Evolutionary conservation across 1,139 yeast genomes (phyloP).

Genomic region (Sugiyamaella grinbergsii): DNA sequence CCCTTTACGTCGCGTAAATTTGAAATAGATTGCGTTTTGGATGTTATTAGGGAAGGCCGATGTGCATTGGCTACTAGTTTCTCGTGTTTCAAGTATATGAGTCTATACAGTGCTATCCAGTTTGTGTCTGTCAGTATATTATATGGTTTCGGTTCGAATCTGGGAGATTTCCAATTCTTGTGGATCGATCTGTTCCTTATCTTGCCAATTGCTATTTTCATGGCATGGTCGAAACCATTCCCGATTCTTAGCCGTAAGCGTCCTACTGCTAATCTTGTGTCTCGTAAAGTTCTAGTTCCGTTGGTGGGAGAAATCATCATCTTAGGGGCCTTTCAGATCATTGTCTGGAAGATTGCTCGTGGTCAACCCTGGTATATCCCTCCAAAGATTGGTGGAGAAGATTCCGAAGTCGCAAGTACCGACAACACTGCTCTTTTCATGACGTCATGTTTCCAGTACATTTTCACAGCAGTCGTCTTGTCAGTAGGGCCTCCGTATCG

Average conservation of each 20-base stretch:
- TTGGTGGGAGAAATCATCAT: constrained; percentile 70
- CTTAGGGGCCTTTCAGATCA: constrained; percentile 63
- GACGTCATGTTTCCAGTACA: constrained; percentile 84
- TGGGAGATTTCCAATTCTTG: constrained; percentile 96
- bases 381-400: constrained; percentile 80
- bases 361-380: constrained; percentile 69
- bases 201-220: constrained; percentile 87
- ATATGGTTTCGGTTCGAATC: constrained; percentile 84
- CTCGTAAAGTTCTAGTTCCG: constrained; percentile 83
- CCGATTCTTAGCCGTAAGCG: constrained; percentile 63
- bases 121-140: constrained; percentile 82
- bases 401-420: constrained; percentile 79
- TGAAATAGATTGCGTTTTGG: constrained; percentile 89
- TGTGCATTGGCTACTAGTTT: constrained; percentile 93
- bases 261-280: constrained; percentile 92
- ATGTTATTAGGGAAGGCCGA: constrained; percentile 90
- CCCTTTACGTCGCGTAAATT: constrained; percentile 91
- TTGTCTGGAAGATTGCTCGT: constrained; percentile 61
- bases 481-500: constrained; percentile 97
- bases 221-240: constrained; percentile 96
- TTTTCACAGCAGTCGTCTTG: constrained; percentile 74
- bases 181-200: constrained; percentile 90
- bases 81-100: constrained; percentile 97
- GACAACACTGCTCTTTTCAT: constrained; percentile 87
- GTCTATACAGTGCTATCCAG: constrained; percentile 94